Evolutionary conservation across 2,329 filamentous ascomycete species (phyloP), one percentile per base, ranked within the genome.

Genomic region (Fonsecaea erecta): DNA sequence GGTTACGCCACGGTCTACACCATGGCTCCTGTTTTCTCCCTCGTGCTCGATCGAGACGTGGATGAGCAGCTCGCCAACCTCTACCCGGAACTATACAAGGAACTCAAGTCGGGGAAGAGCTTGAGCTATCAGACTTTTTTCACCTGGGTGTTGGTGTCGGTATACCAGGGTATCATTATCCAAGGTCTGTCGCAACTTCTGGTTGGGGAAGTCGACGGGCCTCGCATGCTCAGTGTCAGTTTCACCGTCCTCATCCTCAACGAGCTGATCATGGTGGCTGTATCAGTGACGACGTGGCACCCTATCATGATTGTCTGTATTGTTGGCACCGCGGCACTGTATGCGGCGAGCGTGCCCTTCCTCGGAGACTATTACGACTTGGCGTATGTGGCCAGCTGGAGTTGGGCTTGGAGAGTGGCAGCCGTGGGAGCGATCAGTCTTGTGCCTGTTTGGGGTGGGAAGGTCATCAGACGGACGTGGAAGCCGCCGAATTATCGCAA

Each of bases 1-100:
- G 95, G 95, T 54, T 99, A 99, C 75, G 93, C 93, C 0, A 99
- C 95, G 0, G 84, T 97, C 4, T 99, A 99, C 80, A 99, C 95
- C 16, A 96, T 96, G 76, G 85, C 87, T 16, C 95, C 95, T 0
- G 95, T 99, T 35, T 90, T 99, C 75, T 96, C 91, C 0, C 87
- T 99, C 6, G 93, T 98, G 1, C 86, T 99, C 1, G 95, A 99
- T 79, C 90, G 90, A 74, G 95, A 99, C 73, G 94, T 99, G 4
- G 93, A 98, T 74, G 94, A 98, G 79, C 88, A 90, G 59, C 85
- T 99, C 4, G 93, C 95, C 21, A 97, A 95, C 71, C 84, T 99
- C 3, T 99, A 99, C 76, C 96, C 95, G 0, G 95, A 99, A 74
- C 85, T 99, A 1, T 99, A 99, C 84, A 96, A 96, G 75, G 96